Evolutionary conservation across 2,329 filamentous ascomycete genomes (phyloP).

Genomic region (Scedosporium boydii): DNA sequence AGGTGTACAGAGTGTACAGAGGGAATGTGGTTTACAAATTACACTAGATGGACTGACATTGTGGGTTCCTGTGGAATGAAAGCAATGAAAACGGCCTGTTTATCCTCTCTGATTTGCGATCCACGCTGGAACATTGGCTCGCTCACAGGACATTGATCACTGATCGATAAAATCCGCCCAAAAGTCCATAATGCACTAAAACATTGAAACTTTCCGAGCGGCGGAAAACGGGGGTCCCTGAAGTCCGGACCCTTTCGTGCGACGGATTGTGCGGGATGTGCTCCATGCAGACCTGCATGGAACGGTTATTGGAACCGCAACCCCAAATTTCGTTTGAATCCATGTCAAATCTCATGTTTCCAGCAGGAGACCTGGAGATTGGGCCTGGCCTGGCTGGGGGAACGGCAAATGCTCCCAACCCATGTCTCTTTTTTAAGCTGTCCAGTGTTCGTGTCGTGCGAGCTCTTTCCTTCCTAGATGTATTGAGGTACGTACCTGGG

Average conservation of each 20-base stretch:
- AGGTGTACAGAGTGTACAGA: too few species aligned
- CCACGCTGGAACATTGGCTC: neutral
- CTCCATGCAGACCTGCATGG: neutral
- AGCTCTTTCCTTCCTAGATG: too few species aligned
- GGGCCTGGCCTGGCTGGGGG: too few species aligned
- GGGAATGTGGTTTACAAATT: too few species aligned
- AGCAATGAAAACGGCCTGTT: neutral
- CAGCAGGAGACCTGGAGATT: too few species aligned
- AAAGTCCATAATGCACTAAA: neutral
- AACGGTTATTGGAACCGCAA: neutral
- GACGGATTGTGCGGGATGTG: neutral
- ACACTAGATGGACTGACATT: too few species aligned
- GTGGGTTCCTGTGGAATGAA: neutral
- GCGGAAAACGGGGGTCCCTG: neutral
- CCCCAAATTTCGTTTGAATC: neutral
- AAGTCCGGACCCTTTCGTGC: neutral
- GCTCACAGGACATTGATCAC: neutral
- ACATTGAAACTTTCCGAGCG: neutral
- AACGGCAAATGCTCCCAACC: too few species aligned
- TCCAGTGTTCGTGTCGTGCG: too few species aligned
- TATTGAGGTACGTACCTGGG: neutral
- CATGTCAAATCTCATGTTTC: neutral
- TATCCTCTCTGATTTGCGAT: neutral
- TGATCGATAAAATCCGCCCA: neutral
- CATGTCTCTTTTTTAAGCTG: too few species aligned